These are phyloP conservation scores for Exophiala viscosa DNA, from an alignment of 2,329 filamentous ascomycete species.

Conservation along the genomic window DNA sequence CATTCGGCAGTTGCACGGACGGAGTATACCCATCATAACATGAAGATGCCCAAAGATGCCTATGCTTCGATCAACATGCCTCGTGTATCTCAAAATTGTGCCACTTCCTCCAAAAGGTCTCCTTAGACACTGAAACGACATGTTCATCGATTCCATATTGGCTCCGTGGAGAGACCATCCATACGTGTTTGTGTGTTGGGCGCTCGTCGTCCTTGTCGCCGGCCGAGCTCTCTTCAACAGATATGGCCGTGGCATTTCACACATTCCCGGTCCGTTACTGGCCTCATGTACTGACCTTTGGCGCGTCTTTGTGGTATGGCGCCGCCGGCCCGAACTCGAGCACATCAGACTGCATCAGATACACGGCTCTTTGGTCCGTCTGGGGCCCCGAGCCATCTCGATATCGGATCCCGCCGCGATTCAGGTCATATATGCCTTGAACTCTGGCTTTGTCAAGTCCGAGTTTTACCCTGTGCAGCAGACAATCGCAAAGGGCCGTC, in stretches of 20 bases:
- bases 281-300: conserved; percentile 29
- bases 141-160: background rate
- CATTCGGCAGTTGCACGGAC: too few species aligned
- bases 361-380: conserved; percentile 31
- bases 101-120: background rate
- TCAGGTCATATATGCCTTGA: conserved; percentile 25
- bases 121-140: background rate
- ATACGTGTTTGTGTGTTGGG: background rate
- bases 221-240: conserved; percentile 4
- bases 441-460: conserved; percentile 18
- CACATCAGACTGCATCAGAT: conserved; percentile 28
- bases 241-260: conserved; percentile 15
- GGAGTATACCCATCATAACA: too few species aligned
- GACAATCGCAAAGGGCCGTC: conserved; percentile 29
- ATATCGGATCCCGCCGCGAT: conserved; percentile 24
- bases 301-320: conserved; percentile 29
- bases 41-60: too few species aligned
- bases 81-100: too few species aligned
- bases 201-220: background rate
- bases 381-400: conserved; percentile 33
- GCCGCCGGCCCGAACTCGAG: conserved; percentile 25
- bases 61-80: too few species aligned
- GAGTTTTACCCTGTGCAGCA: conserved; percentile 32
- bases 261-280: conserved; percentile 31
- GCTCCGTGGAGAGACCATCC: conserved; percentile 1